A percentile compares a stretch with the other conserved stretches of the same genome.
Conservation (phyloP, 495 filamentous ascomycete species). For the Trichoderma virens region DNA sequence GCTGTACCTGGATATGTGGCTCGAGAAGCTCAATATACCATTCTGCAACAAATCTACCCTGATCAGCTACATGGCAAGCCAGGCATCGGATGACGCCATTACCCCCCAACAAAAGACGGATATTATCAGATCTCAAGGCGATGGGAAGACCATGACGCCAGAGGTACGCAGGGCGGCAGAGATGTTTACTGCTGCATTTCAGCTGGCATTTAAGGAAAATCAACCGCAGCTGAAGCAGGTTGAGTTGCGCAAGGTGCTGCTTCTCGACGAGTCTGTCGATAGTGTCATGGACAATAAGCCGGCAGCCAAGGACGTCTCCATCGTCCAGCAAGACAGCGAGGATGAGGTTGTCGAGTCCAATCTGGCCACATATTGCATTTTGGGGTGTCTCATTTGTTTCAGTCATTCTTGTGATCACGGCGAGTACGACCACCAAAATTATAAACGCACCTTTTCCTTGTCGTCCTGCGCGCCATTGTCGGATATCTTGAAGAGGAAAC, state of each 20-base stretch:
- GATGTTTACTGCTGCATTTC: slow-evolving; percentile 37
- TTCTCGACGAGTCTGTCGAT: slow-evolving; percentile 37
- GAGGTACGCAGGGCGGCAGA: slow-evolving; percentile 25
- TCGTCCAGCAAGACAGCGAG: slow-evolving; percentile 13
- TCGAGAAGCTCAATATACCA: slow-evolving; percentile 31
- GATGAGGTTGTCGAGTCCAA: slow-evolving; percentile 25
- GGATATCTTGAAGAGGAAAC: slow-evolving; percentile 15
- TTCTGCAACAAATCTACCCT: slow-evolving; percentile 36
- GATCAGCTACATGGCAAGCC: slow-evolving; percentile 35
- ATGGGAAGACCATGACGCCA: slow-evolving; percentile 26
- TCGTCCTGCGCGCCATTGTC: background rate
- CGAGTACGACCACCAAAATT: slow-evolving; percentile 38
- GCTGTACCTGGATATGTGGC: slow-evolving; percentile 38
- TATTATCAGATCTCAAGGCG: slow-evolving; percentile 31
- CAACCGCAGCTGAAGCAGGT: slow-evolving; percentile 19
- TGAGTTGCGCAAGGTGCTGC: slow-evolving; percentile 33
- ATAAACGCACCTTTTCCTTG: slow-evolving; percentile 23
- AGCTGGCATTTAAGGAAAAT: slow-evolving; percentile 31
- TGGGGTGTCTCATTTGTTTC: slow-evolving; percentile 40
- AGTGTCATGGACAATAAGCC: slow-evolving; percentile 36
- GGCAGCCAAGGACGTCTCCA: slow-evolving; percentile 33
- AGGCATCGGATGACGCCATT: slow-evolving; percentile 30
- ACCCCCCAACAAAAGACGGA: slow-evolving; percentile 37
- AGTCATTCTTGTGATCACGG: slow-evolving; percentile 44
- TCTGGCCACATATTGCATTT: slow-evolving; percentile 35